Evolutionary conservation across 1,139 yeast genomes (phyloP).

Genomic region (Yamadazyma taylorii): DNA sequence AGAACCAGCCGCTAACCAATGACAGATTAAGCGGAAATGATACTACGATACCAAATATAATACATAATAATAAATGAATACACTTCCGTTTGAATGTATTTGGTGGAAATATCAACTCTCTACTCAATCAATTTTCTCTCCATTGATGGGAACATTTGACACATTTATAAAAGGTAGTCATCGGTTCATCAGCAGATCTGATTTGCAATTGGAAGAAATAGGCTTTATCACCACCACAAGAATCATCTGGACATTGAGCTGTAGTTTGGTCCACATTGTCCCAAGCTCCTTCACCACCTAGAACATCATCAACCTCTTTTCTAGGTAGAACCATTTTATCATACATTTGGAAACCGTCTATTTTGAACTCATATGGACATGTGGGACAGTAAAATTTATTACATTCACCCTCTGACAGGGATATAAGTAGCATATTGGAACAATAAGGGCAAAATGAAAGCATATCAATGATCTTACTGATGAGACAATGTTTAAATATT

Average conservation of each 20-base stretch:
- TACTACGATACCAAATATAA: too few relatives aligned
- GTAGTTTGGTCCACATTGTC: conserved; percentile 92
- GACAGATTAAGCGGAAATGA: background rate
- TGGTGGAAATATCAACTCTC: too few relatives aligned
- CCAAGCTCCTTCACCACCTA: conserved; percentile 98
- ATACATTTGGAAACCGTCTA: conserved; percentile 76
- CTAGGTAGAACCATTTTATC: conserved; percentile 82
- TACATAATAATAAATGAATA: too few relatives aligned
- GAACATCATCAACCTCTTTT: conserved; percentile 92
- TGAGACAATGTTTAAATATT: conserved; percentile 2
- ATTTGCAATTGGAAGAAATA: conserved; percentile 96
- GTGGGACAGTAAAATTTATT: conserved; percentile 81
- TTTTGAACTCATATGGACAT: conserved; percentile 92
- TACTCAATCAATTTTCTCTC: conserved; percentile 94
- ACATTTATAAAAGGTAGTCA: conserved; percentile 96
- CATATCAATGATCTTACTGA: conserved; percentile 54
- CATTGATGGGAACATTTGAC: conserved; percentile 91
- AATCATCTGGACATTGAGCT: conserved; percentile 85
- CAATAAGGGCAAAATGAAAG: conserved; percentile 93
- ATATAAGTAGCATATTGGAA: conserved; percentile 75
- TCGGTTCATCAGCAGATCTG: conserved; percentile 88
- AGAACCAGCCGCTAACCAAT: background rate
- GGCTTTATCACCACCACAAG: conserved; percentile 88
- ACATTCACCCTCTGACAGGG: conserved; percentile 35
- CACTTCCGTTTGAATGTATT: too few relatives aligned